These are phyloP conservation scores for Myriosclerotinia duriaeana DNA, from an alignment of 2,329 filamentous ascomycete genomes.

Conservation along the genomic window DNA sequence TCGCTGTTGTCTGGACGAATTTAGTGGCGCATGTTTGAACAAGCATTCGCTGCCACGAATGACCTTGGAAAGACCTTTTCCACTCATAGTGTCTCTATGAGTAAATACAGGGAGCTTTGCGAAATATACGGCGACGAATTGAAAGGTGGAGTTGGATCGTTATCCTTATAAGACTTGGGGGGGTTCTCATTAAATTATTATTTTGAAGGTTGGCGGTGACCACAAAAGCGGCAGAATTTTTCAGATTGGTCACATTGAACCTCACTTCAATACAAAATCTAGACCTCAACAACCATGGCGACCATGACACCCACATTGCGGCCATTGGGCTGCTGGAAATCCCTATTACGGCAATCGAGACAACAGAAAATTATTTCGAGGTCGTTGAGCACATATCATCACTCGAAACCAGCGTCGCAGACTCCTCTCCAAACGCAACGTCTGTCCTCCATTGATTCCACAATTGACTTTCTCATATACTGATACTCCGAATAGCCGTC, in stretches of 20 bases:
- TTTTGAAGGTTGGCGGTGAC: conserved; percentile 20
- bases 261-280: conserved; percentile 21
- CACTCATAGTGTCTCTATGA: conserved; percentile 27
- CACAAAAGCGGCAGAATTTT: conserved; percentile 29
- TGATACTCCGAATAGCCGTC: conserved; percentile 36
- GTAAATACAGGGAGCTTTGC: background rate
- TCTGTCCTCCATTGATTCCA: conserved; percentile 27
- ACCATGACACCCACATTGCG: conserved; percentile 48
- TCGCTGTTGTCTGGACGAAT: conserved; percentile 27
- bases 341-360: conserved; percentile 58
- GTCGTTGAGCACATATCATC: conserved; percentile 51
- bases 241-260: conserved; percentile 26
- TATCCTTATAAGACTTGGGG: background rate
- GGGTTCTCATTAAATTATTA: conserved; percentile 7
- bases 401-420: conserved; percentile 39
- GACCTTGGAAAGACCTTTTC: conserved; percentile 25
- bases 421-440: conserved; percentile 25
- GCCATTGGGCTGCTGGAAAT: conserved; percentile 70
- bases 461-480: background rate
- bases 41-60: conserved; percentile 31
- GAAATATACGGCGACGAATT: background rate
- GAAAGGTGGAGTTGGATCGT: background rate
- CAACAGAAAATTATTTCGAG: conserved; percentile 49
- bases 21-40: conserved; percentile 23
- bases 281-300: conserved; percentile 33